phyloP scores from a whole-genome alignment of 2,329 filamentous ascomycete species.

The Cladosporium sp. region DNA sequence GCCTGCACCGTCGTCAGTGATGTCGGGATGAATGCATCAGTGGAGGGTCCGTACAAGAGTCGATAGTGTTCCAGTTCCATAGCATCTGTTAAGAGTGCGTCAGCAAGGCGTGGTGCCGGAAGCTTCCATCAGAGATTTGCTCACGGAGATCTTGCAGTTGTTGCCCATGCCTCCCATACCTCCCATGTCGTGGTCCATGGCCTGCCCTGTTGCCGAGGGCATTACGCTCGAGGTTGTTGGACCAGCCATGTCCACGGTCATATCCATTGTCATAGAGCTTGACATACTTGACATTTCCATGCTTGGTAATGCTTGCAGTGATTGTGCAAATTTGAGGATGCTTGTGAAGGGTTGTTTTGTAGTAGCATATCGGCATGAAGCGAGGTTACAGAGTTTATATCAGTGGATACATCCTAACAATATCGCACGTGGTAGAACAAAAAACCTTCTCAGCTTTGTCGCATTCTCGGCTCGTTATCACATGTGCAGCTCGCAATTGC shows the following conservation, averaged over 20 bases:
- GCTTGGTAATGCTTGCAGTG: not conserved
- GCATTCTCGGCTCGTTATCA: not conserved
- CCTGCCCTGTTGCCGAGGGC: conserved; percentile 16
- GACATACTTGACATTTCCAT: conserved; percentile 16
- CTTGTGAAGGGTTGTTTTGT: not conserved
- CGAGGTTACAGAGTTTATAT: too few relatives aligned
- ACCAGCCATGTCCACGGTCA: conserved; percentile 14
- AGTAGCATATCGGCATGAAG: too few relatives aligned
- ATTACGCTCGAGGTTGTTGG: conserved; percentile 10
- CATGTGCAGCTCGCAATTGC: not conserved
- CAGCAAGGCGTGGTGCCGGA: not conserved
- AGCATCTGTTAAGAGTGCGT: conserved; percentile 54
- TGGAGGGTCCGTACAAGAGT: conserved; percentile 41
- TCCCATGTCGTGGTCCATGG: conserved; percentile 21
- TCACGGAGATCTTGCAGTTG: conserved; percentile 36
- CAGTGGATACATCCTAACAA: not conserved
- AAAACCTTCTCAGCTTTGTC: not conserved
- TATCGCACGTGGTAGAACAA: not conserved
- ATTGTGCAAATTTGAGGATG: not conserved
- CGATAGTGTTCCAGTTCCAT: conserved; percentile 71
- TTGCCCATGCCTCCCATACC: conserved; percentile 20
- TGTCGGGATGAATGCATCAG: not conserved
- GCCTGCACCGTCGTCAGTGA: conserved; percentile 13
- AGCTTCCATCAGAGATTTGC: not conserved
- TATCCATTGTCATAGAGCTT: conserved; percentile 14